Conservation (phyloP, 352 stramenopile species). For the Blastocystis sp. region DNA sequence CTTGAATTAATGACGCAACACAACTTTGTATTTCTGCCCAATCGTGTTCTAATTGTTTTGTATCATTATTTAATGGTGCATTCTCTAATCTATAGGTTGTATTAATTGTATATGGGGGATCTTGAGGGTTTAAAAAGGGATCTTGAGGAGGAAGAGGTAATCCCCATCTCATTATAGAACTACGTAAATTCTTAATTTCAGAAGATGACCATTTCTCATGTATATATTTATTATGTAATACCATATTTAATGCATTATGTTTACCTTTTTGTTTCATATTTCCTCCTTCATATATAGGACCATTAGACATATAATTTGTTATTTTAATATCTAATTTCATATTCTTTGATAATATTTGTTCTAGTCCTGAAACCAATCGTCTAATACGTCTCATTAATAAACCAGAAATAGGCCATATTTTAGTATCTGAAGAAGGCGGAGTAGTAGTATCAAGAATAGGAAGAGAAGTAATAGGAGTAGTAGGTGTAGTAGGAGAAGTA, state of each 20-base stretch:
- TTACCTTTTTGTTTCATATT: neutral
- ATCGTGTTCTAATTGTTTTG: too few relatives aligned
- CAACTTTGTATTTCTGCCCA: too few relatives aligned
- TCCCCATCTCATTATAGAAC: conserved; percentile 16
- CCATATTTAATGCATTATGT: too few relatives aligned
- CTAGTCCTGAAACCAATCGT: conserved; percentile 7
- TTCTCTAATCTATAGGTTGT: too few relatives aligned
- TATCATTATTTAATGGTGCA: too few relatives aligned
- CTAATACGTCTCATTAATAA: conserved; percentile 16
- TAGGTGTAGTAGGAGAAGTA: neutral
- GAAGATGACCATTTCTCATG: conserved; percentile 9
- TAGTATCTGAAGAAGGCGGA: too few relatives aligned
- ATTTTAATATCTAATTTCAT: neutral
- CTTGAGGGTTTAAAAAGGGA: neutral
- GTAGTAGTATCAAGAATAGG: neutral
- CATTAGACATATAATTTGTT: neutral
- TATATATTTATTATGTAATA: too few relatives aligned
- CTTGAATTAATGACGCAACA: too few relatives aligned
- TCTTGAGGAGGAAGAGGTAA: neutral
- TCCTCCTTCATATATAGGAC: neutral
- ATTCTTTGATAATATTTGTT: neutral
- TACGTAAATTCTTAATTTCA: conserved; percentile 1
- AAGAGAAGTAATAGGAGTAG: neutral
- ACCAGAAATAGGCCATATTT: neutral
- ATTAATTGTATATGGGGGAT: too few relatives aligned